phyloP scores from a whole-genome alignment of 129 eudicot genomes.

The Pulicaria dysenterica region DNA sequence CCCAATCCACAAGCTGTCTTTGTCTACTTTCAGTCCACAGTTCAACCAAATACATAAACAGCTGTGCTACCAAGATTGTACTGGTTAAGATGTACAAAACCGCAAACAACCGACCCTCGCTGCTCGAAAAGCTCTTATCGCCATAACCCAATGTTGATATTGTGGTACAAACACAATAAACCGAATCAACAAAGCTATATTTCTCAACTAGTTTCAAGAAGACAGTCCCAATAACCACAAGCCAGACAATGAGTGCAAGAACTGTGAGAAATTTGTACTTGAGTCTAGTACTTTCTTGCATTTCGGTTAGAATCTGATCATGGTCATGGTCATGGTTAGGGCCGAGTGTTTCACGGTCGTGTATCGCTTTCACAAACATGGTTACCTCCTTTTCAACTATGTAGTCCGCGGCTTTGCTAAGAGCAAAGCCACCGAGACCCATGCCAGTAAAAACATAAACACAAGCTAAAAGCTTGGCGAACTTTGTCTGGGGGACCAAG shows the following conservation, averaged over 20 bases:
- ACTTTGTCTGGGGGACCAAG: slow-evolving; percentile 59
- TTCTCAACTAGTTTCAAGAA: slow-evolving; percentile 50
- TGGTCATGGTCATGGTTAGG: not conserved
- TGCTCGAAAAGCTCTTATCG: slow-evolving; percentile 71
- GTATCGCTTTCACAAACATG: slow-evolving; percentile 58
- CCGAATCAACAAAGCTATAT: slow-evolving; percentile 58
- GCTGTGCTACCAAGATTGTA: slow-evolving; percentile 69
- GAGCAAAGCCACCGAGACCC: slow-evolving; percentile 67
- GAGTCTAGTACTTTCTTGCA: slow-evolving; percentile 40
- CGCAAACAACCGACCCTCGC: slow-evolving; percentile 68
- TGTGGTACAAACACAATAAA: slow-evolving; percentile 77
- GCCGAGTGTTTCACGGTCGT: slow-evolving; percentile 40
- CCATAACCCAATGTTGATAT: slow-evolving; percentile 83
- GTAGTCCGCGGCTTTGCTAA: slow-evolving; percentile 76
- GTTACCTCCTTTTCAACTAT: slow-evolving; percentile 69
- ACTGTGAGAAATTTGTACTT: slow-evolving; percentile 55
- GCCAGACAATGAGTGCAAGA: slow-evolving; percentile 43
- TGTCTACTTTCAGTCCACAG: slow-evolving; percentile 64
- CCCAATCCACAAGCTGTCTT: slow-evolving; percentile 64
- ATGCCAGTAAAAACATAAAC: slow-evolving; percentile 71
- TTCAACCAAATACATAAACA: slow-evolving; percentile 62
- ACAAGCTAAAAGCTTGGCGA: slow-evolving; percentile 67
- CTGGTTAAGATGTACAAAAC: slow-evolving; percentile 68
- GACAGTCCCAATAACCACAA: slow-evolving; percentile 44
- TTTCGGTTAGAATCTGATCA: slow-evolving; percentile 50